A percentile compares a stretch with the other conserved stretches of the same genome.
Evolutionary conservation across 2,329 filamentous ascomycete genomes (phyloP).

Genomic region (Cordyceps fumosorosea): DNA sequence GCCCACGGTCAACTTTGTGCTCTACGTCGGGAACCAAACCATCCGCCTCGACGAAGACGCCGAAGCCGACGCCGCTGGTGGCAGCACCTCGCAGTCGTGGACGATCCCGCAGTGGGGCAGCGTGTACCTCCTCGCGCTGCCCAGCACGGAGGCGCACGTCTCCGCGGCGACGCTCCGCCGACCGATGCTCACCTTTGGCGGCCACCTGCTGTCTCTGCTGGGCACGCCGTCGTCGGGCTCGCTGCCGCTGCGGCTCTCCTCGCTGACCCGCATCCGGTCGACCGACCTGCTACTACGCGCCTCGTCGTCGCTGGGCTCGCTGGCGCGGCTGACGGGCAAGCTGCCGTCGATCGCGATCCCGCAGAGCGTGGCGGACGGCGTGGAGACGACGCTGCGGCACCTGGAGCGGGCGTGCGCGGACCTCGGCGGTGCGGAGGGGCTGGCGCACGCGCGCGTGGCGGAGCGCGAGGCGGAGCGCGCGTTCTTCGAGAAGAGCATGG

Average conservation of each 20-base stretch:
- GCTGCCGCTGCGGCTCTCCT: conserved; percentile 76
- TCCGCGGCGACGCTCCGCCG: conserved; percentile 62
- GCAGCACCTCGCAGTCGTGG: conserved; percentile 59
- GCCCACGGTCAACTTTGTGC: conserved; percentile 91
- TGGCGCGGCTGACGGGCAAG: conserved; percentile 77
- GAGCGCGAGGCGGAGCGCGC: conserved; percentile 86
- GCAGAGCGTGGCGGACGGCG: conserved; percentile 75
- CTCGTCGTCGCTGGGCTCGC: conserved; percentile 86
- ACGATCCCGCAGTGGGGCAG: conserved; percentile 93
- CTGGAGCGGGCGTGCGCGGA: conserved; percentile 70
- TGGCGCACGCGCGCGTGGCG: conserved; percentile 76
- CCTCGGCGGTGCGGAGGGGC: conserved; percentile 58
- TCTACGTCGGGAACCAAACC: conserved; percentile 78
- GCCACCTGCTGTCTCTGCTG: conserved; percentile 80
- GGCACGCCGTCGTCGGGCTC: conserved; percentile 80
- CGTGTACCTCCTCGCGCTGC: conserved; percentile 51
- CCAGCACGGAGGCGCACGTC: conserved; percentile 43
- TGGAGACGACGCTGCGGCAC: conserved; percentile 71
- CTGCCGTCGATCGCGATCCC: conserved; percentile 90
- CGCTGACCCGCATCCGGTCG: conserved; percentile 76
- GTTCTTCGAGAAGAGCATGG: conserved; percentile 99
- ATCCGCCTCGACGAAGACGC: conserved; percentile 45
- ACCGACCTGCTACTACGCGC: conserved; percentile 81
- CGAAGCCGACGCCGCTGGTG: conserved; percentile 17
- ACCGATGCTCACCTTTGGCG: conserved; percentile 82